Evolutionary conservation across 2,329 filamentous ascomycete species (phyloP).

Genomic region (Claviceps sp.): DNA sequence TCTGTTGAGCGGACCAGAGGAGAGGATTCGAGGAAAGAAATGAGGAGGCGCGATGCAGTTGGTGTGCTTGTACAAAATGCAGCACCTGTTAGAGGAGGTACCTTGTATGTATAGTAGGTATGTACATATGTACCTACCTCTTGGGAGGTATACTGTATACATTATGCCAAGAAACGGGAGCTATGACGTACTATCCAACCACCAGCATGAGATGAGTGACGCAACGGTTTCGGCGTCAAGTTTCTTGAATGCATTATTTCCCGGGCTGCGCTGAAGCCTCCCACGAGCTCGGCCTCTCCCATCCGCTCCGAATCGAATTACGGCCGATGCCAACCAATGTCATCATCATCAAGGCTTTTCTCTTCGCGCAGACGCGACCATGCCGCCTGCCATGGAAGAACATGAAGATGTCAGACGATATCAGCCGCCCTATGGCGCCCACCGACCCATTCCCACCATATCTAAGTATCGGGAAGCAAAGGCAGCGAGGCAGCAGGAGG

Average conservation of each 20-base stretch:
- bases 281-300: not conserved
- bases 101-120: too few relatives aligned
- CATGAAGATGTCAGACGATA: slow-evolving; percentile 24
- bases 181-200: slow-evolving; percentile 3
- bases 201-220: too few relatives aligned
- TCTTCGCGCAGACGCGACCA: slow-evolving; percentile 9
- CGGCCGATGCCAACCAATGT: not conserved
- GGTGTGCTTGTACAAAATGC: too few relatives aligned
- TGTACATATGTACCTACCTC: too few relatives aligned
- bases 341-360: not conserved
- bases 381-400: slow-evolving; percentile 24
- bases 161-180: slow-evolving; percentile 1
- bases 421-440: slow-evolving; percentile 27
- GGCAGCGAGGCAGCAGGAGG: slow-evolving; percentile 28
- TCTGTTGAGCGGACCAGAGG: too few relatives aligned
- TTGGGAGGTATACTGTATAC: too few relatives aligned
- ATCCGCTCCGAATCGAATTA: too few relatives aligned
- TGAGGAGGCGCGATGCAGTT: too few relatives aligned
- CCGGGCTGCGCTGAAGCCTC: not conserved
- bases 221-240: not conserved
- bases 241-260: too few relatives aligned
- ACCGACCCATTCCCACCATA: slow-evolving; percentile 33
- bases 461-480: slow-evolving; percentile 34
- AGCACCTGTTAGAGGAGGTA: too few relatives aligned
- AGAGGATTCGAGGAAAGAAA: too few relatives aligned